Evolutionary conservation across 306 rosid genomes (phyloP), one percentile per base, ranked within the genome.

Genomic region (Inga leiocalycina): DNA sequence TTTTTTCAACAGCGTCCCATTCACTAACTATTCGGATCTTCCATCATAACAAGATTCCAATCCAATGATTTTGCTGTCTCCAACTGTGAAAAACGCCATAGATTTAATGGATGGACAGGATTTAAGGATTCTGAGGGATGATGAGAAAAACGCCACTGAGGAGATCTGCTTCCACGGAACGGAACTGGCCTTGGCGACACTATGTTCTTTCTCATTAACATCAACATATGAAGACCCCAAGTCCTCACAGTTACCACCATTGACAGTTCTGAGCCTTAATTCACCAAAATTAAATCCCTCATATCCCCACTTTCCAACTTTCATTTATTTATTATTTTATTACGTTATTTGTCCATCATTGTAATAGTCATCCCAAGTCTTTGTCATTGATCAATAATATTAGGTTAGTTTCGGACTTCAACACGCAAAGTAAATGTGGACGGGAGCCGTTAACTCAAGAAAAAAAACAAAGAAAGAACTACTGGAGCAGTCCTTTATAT

Each of bases 11-110:
- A 86, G 65, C 32, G 37, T 67, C 32, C 17, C 43, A 46, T 57
- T 46, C 27, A 87, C 98, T 88, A 91, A 94, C 99, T 87, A 82
- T 88, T 92, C 11, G 97, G 98, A 89, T 96, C 99, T 69, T 27
- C 30, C 30, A 27, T 27, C 30, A 27, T 27, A 27, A 27, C 30
- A 27, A 27, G 30, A 27, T 27, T 27, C 30, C 30, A 27, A 27
- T 92, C 93, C 84, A 96, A 86, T 34, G 98, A 96, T 79, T 85
- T 89, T 24, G 84, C 86, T 0, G 88, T 88, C 56, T 89, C 91
- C 82, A 91, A 85, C 76, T 80, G 92, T 65, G 80, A 62, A 65
- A 68, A 27, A 27, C 30, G 30, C 75, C 22, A 44, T 83, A 93
- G 32, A 56, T 84, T 73, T 82, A 1, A 37, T 27, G 30, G 30